Evolutionary conservation across 441 rosid species (phyloP), one percentile per base, ranked within the genome.

Genomic region (Arabidopsis lyrata): DNA sequence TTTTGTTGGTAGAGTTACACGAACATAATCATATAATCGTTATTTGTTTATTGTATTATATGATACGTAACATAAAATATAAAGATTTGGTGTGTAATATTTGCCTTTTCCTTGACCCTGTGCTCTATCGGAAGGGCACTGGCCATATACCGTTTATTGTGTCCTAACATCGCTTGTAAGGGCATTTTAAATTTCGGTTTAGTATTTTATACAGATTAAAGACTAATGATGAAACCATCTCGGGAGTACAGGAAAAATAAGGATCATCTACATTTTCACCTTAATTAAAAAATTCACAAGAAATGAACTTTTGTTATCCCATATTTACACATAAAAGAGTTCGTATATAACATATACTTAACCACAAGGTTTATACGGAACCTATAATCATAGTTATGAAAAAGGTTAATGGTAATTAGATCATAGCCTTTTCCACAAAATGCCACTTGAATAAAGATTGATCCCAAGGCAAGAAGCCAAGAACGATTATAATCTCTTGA

Each of bases 141-240:
- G 14, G 45, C 66, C 66, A 65, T 48, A 9, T 36, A 44, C 14
- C 55, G 31, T 44, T 12, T 57, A 24, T 32, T 42, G 32, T 50
- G 63, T 60, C 78, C 63, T 75, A 68, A 50, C 50, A 42, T 68
- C n/a, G 34, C 63, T 34, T 75, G 74, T 68, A 67, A 61, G 58
- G 69, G 32, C 69, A 68, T 58, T 52, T 75, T 32, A 32, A 22
- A 32, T 34, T 60, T 42, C 66, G 35, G 32, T 55, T 49, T 14
- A 24, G 38, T 14, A 35, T 74, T 18, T 35, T 39, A 48, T 58
- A 56, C 20, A 13, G 15, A 13, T 12, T 22, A 49, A 42, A 36
- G 78, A 31, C 54, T 58, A 58, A 59, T 66, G 61, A 66, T 58
- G 47, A 58, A 49, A 66, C 44, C 24, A 73, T 57, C 6, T 47